Evolutionary conservation across 169 alveolate species (phyloP).

Genomic region (Neospora caninum): DNA sequence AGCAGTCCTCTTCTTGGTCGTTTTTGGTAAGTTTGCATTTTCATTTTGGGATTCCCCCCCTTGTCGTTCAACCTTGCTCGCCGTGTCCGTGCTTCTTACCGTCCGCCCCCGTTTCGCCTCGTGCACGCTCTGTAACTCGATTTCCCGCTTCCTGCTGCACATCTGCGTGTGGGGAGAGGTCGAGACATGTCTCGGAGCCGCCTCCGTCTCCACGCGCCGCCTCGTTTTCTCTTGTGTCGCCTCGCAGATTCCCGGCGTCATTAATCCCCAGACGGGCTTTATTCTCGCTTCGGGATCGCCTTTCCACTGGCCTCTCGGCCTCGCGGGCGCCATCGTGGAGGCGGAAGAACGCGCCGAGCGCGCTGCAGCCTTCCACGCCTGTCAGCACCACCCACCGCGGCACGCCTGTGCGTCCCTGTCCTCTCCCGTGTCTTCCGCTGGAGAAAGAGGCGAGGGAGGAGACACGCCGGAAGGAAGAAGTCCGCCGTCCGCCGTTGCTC

Average conservation of each 20-base stretch:
- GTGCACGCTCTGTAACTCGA: not conserved
- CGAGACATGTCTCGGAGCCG: not conserved
- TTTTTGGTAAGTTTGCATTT: not conserved
- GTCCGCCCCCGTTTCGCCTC: not conserved
- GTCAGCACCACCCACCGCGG: not conserved
- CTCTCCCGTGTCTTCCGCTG: too few relatives aligned
- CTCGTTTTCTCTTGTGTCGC: too few relatives aligned
- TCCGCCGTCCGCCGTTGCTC: too few relatives aligned
- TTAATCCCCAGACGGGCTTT: not conserved
- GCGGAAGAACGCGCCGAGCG: constrained; percentile 22
- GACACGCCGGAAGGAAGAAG: too few relatives aligned
- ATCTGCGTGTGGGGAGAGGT: not conserved
- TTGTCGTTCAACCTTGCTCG: not conserved
- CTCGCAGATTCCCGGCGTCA: constrained; percentile 12
- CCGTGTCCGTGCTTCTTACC: too few relatives aligned
- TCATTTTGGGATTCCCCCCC: not conserved
- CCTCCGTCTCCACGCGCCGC: not conserved
- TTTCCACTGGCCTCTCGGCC: constrained; percentile 23
- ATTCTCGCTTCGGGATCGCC: constrained; percentile 14
- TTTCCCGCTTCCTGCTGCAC: not conserved
- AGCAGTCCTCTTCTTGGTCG: not conserved
- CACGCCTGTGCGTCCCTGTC: not conserved
- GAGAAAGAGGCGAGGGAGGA: too few relatives aligned
- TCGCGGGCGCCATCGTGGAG: constrained; percentile 21
- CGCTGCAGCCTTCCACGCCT: not conserved